Percentiles rank a stretch among this genome's conserved stretches.
phyloP scores from a whole-genome alignment of 495 filamentous ascomycete species.

The Penicillium antarcticum region DNA sequence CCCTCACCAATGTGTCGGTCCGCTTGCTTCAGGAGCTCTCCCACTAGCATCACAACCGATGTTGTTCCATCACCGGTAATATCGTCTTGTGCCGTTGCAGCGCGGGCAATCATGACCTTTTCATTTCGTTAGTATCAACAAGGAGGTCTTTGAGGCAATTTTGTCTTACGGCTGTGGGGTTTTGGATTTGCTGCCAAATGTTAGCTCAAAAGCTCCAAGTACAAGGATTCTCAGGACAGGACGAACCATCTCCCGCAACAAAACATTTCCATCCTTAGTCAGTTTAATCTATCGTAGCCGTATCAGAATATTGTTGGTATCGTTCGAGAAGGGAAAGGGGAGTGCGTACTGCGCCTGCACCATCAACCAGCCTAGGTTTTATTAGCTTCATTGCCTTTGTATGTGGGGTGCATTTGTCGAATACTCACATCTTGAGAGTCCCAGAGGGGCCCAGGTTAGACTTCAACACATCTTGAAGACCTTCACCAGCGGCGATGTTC shows the following conservation, averaged over 20 bases:
- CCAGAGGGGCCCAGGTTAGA: conserved; percentile 92
- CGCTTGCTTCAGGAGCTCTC: conserved; percentile 96
- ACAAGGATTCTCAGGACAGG: neutral
- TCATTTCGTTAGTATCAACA: conserved; percentile 22
- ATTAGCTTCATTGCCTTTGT: conserved; percentile 25
- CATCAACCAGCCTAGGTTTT: conserved; percentile 80
- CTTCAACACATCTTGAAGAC: conserved; percentile 91
- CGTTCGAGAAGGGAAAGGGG: conserved; percentile 9
- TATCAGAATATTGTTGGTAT: conserved; percentile 11
- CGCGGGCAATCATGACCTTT: conserved; percentile 94
- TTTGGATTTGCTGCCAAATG: conserved; percentile 65
- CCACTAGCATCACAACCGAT: conserved; percentile 90
- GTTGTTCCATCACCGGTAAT: conserved; percentile 98
- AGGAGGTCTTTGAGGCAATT: conserved; percentile 9
- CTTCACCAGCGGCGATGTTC: conserved; percentile 96
- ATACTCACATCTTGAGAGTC: conserved; percentile 88
- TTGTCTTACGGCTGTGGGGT: conserved; percentile 72
- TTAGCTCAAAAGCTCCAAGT: conserved; percentile 30
- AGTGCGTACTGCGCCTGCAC: conserved; percentile 77
- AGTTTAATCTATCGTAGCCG: conserved; percentile 76
- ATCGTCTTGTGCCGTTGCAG: conserved; percentile 96
- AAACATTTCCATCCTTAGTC: conserved; percentile 96
- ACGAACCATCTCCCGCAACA: conserved; percentile 92
- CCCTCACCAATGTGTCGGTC: conserved; percentile 92
- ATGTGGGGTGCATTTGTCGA: neutral